Evolutionary conservation across 2,329 filamentous ascomycete genomes (phyloP).

Genomic region (Aspergillus texensis): DNA sequence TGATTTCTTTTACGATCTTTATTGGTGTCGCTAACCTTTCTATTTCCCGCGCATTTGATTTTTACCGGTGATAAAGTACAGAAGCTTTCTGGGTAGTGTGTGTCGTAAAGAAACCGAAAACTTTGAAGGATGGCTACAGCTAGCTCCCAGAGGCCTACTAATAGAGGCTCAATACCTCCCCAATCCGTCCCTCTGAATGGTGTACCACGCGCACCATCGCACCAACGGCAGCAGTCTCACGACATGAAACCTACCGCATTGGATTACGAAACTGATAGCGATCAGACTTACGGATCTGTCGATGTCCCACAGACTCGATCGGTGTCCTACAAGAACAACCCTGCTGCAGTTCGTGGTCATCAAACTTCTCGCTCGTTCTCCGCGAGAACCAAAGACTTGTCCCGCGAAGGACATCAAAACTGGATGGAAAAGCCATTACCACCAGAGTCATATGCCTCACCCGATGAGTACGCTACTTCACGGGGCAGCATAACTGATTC

Average conservation of each 20-base stretch:
- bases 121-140: slow-evolving; percentile 21
- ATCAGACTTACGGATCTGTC: slow-evolving; percentile 55
- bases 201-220: slow-evolving; percentile 24
- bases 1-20: not conserved
- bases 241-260: slow-evolving; percentile 2
- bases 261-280: slow-evolving; percentile 17
- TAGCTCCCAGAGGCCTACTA: slow-evolving; percentile 12
- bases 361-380: slow-evolving; percentile 29
- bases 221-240: slow-evolving; percentile 19
- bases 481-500: not conserved
- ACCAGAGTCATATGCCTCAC: slow-evolving; percentile 9
- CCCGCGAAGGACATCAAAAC: slow-evolving; percentile 13
- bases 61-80: not conserved
- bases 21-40: not conserved
- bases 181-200: slow-evolving; percentile 21
- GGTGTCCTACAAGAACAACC: slow-evolving; percentile 56
- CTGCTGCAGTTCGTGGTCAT: slow-evolving; percentile 24
- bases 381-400: slow-evolving; percentile 24
- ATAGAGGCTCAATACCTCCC: slow-evolving; percentile 14
- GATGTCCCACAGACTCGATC: slow-evolving; percentile 65
- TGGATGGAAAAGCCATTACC: slow-evolving; percentile 16
- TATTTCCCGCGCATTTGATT: not conserved
- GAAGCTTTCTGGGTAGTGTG: not conserved
- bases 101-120: not conserved
- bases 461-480: slow-evolving; percentile 12